A percentile compares a stretch with the other conserved stretches of the same genome.
Conservation (phyloP, 495 filamentous ascomycete genomes). For the Penicillium soppii region DNA sequence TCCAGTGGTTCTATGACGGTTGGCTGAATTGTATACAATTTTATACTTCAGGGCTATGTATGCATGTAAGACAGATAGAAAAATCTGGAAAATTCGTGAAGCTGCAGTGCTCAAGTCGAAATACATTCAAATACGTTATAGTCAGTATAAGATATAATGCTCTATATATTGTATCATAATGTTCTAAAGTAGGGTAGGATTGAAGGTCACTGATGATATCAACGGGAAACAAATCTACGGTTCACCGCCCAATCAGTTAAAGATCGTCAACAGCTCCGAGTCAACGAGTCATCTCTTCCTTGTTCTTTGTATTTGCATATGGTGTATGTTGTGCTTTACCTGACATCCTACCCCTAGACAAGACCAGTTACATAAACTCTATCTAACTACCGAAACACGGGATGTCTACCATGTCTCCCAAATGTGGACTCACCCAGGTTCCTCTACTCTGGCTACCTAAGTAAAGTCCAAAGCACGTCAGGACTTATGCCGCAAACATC, state of each 20-base stretch:
- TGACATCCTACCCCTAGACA: no score
- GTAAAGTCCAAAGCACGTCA: neutral
- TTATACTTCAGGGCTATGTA: no score
- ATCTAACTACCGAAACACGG: no score
- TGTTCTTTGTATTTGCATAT: neutral
- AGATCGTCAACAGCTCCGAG: neutral
- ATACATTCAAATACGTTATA: no score
- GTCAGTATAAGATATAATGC: no score
- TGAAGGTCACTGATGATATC: neutral
- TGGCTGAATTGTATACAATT: no score
- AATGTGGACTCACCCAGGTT: neutral
- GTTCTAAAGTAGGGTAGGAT: neutral
- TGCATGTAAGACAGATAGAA: no score
- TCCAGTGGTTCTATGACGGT: no score
- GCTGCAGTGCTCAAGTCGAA: no score
- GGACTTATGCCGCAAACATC: neutral
- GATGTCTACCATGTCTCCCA: neutral
- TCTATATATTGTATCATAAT: no score
- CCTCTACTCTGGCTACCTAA: neutral
- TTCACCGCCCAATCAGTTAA: neutral
- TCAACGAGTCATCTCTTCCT: neutral
- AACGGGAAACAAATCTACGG: neutral
- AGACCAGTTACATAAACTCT: no score
- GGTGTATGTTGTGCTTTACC: neutral
- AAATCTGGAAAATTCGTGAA: no score